Base-by-base conservation (phyloP, 352 stramenopile species). In the Phytophthora lateralis region DNA sequence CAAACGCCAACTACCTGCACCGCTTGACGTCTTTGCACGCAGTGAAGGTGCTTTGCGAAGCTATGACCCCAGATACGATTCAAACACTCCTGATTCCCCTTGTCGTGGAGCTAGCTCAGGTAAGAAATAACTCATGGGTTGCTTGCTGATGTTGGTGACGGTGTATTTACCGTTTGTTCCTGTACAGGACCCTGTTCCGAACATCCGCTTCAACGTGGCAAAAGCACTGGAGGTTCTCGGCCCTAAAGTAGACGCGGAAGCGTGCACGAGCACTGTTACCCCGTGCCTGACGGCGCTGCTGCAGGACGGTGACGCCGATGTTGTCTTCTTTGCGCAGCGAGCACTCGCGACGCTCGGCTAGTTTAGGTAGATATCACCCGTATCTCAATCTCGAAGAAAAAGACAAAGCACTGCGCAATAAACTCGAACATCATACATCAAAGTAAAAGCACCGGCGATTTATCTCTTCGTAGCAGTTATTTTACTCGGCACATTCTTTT, bases 141-240 rank as follows among this genome's bases (percentile, higher is more conserved):
- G 12, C 29, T 24, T 24, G 29, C 2, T 61, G 11, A n/a, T 17
- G 34, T 17, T 12, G 8, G 15, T 39, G 34, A 26, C 17, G 11
- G 18, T 27, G 37, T 20, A 21, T 6, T 42, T 5, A 42, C 37
- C 12, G 14, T 42, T 43, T 71, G 11, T 24, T 65, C 21, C 37
- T 64, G 45, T 68, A 48, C 62, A 96, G 83, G 88, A 97, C 63
- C 85, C 90, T n/a, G 93, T 99, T 9, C 91, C 97, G 3, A 99
- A 99, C 76, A 98, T 99, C 51, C 91, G 97, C 21, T 99, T 99
- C 66, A 99, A 99, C 75, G 96, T 99, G 32, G 96, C 97, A 20
- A 99, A 99, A 80, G 97, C 90, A 26, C 75, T 99, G 27, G 82
- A 96, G 54, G 80, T 82, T 17, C 78, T 99, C 2, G 82, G 74